These are phyloP conservation scores for Beauveria pseudobassiana DNA, from an alignment of 2,329 filamentous ascomycete species.

Conservation along the genomic window DNA sequence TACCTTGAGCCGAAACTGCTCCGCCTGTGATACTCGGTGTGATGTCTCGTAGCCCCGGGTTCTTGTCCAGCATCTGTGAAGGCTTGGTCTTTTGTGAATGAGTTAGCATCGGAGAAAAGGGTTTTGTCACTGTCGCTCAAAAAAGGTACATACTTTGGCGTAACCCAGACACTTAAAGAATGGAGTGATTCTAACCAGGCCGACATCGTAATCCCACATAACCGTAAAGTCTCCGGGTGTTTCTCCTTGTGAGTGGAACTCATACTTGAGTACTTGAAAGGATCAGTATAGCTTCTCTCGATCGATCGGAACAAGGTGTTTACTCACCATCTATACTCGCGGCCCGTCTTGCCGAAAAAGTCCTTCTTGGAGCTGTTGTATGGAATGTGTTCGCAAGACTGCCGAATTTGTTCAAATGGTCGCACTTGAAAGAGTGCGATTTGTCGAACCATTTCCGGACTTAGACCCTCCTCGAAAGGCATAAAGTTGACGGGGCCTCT, in stretches of 20 bases:
- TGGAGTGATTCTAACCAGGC: conserved; percentile 86
- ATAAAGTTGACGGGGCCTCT: conserved; percentile 65
- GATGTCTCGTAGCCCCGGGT: conserved; percentile 79
- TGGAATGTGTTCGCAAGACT: conserved; percentile 69
- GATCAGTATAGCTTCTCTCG: conserved; percentile 9
- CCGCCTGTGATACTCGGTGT: conserved; percentile 93
- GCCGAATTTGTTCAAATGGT: conserved; percentile 55
- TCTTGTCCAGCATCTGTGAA: conserved; percentile 71
- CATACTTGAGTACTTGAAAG: conserved; percentile 69
- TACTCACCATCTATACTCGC: conserved; percentile 76
- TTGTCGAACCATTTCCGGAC: conserved; percentile 47
- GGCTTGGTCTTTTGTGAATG: conserved; percentile 63
- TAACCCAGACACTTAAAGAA: conserved; percentile 90
- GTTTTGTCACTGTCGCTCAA: conserved; percentile 6
- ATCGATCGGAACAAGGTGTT: background rate
- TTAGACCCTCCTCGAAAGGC: conserved; percentile 58
- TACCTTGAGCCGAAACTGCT: conserved; percentile 82
- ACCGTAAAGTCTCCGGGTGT: conserved; percentile 59
- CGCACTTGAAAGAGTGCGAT: conserved; percentile 59
- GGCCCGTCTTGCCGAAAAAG: conserved; percentile 77
- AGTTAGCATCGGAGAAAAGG: background rate
- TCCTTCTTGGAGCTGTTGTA: conserved; percentile 93
- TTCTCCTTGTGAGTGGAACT: conserved; percentile 63
- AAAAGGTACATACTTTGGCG: conserved; percentile 60
- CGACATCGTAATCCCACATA: conserved; percentile 97